Percentiles rank a stretch among this genome's conserved stretches.
Conservation (phyloP, 805 yeast genomes). For the Maudiozyma bulderi region DNA sequence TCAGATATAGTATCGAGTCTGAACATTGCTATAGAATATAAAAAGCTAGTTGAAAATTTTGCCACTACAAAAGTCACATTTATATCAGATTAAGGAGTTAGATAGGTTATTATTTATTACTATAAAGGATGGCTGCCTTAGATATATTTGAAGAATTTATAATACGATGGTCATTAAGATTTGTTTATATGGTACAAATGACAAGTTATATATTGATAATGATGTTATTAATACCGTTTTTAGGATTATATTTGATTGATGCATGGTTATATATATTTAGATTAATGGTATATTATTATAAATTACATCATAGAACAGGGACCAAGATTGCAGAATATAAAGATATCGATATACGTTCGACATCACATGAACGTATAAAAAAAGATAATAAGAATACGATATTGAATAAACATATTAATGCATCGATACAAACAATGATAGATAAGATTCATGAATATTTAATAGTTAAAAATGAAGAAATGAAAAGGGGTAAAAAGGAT, state of each 20-base stretch:
- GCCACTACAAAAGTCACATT: too few relatives aligned
- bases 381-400: background rate
- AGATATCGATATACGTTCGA: too few relatives aligned
- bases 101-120: too few relatives aligned
- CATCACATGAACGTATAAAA: background rate
- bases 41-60: too few relatives aligned
- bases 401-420: background rate
- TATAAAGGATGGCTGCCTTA: background rate
- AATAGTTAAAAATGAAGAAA: background rate
- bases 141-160: background rate
- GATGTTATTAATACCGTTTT: background rate
- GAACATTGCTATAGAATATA: too few relatives aligned
- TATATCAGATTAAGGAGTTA: too few relatives aligned
- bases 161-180: background rate
- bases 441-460: background rate
- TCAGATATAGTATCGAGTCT: too few relatives aligned
- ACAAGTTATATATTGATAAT: background rate
- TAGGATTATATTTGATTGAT: conserved; percentile 1
- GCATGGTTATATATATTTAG: background rate
- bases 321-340: too few relatives aligned
- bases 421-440: background rate
- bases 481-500: too few relatives aligned
- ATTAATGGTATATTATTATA: background rate
- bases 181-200: background rate
- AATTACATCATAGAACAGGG: background rate